These are phyloP conservation scores for Otatea glauca DNA, from an alignment of 176 grass and related monocot species.

Conservation along the genomic window DNA sequence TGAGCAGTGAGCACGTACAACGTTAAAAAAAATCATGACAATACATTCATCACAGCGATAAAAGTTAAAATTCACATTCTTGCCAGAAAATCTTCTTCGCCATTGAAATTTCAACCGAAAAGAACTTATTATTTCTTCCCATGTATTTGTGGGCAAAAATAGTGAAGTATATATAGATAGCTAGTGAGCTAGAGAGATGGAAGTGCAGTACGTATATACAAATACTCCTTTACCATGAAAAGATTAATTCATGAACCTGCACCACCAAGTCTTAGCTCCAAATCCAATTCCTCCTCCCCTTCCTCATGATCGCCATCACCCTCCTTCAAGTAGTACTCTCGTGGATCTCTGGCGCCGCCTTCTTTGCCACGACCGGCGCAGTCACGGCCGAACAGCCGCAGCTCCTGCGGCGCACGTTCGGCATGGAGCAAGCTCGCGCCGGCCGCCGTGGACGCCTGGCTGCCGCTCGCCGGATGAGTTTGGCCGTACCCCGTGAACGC, in stretches of 20 bases:
- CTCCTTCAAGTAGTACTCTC: neutral
- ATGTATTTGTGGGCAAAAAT: neutral
- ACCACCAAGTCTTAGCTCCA: constrained; percentile 76
- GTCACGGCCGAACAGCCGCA: constrained; percentile 55
- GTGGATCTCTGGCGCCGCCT: neutral
- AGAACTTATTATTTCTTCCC: neutral
- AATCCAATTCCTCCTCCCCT: constrained; percentile 60
- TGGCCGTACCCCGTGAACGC: constrained; percentile 1
- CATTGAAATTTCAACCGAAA: neutral
- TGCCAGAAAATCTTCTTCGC: neutral
- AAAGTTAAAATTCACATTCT: neutral
- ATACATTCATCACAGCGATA: neutral
- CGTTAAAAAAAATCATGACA: neutral
- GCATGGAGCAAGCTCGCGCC: neutral
- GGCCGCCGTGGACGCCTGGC: neutral
- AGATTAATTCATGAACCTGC: constrained; percentile 21
- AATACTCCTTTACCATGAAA: neutral
- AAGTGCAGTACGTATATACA: neutral
- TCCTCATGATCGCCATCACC: neutral
- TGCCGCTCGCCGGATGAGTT: neutral
- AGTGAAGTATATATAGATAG: neutral
- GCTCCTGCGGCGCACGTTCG: constrained; percentile 50
- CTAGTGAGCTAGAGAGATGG: neutral
- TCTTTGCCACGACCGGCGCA: neutral
- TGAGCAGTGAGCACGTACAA: neutral